phyloP scores from a whole-genome alignment of 139 green algal species.

The Asterochloris erici region DNA sequence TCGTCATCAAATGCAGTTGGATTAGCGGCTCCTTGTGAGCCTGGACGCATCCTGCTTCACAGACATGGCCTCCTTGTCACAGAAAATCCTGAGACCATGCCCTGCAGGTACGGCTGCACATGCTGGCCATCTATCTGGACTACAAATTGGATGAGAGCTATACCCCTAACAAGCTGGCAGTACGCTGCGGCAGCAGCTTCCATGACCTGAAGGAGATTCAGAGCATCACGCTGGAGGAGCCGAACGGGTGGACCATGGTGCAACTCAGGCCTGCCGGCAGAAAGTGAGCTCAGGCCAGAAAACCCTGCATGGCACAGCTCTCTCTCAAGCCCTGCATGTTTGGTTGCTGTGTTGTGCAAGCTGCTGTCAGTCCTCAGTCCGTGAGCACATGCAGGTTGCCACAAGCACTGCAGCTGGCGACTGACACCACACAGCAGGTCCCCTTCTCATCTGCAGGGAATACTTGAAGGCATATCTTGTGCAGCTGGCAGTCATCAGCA shows the following conservation, averaged over 20 bases:
- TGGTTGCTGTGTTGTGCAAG: too few species aligned
- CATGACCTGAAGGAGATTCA: constrained; percentile 83
- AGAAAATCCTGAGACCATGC: neutral
- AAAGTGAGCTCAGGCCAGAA: too few species aligned
- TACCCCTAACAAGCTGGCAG: constrained; percentile 82
- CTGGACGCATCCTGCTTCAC: neutral
- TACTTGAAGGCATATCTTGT: constrained; percentile 50
- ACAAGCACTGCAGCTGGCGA: too few species aligned
- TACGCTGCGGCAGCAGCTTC: constrained; percentile 76
- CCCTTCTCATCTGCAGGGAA: constrained; percentile 15
- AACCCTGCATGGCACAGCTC: too few species aligned
- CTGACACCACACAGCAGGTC: neutral
- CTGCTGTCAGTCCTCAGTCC: too few species aligned
- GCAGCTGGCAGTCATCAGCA: constrained; percentile 55
- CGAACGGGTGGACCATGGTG: constrained; percentile 81
- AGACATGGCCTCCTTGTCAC: neutral
- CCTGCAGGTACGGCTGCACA: constrained; percentile 49
- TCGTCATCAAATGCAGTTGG: too few species aligned
- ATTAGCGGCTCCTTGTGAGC: too few species aligned
- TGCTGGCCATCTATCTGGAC: constrained; percentile 86
- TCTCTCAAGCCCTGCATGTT: too few species aligned
- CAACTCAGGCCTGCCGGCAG: constrained; percentile 35
- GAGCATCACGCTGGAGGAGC: constrained; percentile 79
- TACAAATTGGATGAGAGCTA: constrained; percentile 96
- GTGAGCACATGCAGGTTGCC: too few species aligned